A percentile compares a stretch with the other conserved stretches of the same genome.
Evolutionary conservation across 768 basidiomycete species (phyloP).

Genomic region (Boletus subcaerulescens): DNA sequence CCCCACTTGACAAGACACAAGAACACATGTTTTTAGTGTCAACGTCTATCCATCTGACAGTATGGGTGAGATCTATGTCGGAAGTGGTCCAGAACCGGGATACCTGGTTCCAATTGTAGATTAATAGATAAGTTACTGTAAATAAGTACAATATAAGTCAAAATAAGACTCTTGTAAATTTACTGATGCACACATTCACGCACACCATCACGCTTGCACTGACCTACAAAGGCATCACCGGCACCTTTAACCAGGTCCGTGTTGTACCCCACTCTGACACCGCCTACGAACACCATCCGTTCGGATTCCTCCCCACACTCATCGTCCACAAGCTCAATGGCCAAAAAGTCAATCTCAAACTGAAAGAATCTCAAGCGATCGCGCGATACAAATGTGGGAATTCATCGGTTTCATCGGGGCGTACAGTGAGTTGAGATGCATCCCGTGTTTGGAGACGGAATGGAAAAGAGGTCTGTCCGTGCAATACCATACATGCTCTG

Average conservation of each 20-base stretch:
- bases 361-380: conserved; percentile 30
- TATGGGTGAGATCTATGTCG: too few relatives aligned
- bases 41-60: too few relatives aligned
- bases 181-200: conserved; percentile 33
- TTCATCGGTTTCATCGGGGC: conserved; percentile 26
- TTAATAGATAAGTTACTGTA: too few relatives aligned
- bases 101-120: too few relatives aligned
- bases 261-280: conserved; percentile 28
- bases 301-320: conserved; percentile 32
- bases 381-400: conserved; percentile 34
- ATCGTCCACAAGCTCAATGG: conserved; percentile 27
- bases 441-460: too few relatives aligned
- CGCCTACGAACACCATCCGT: conserved; percentile 29
- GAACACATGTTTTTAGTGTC: too few relatives aligned
- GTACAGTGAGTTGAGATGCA: conserved; percentile 17
- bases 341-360: conserved; percentile 19
- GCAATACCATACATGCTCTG: too few relatives aligned
- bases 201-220: conserved; percentile 31
- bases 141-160: too few relatives aligned
- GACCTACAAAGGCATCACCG: conserved; percentile 27
- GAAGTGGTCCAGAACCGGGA: too few relatives aligned
- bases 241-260: conserved; percentile 25
- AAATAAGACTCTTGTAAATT: too few relatives aligned
- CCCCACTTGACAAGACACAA: too few relatives aligned
- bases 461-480: too few relatives aligned